Evolutionary conservation across 1,284 basidiomycete genomes (phyloP).

Genomic region (Sporisorium iseilematis-ciliati): DNA sequence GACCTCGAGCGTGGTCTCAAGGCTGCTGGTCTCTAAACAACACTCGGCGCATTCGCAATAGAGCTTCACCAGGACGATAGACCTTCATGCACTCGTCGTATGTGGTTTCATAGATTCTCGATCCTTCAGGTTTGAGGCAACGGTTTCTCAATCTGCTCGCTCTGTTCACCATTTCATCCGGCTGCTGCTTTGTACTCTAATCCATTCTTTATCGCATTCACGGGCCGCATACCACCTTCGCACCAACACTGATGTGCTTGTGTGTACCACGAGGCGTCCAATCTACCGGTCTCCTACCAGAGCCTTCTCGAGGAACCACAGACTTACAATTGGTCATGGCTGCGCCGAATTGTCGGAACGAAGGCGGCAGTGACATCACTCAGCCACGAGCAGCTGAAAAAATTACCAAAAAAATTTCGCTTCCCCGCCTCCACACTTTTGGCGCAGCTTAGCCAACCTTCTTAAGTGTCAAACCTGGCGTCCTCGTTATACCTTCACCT

Average conservation of each 20-base stretch:
- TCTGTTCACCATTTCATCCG: neutral
- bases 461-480: neutral
- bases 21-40: conserved; percentile 35
- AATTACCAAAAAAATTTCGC: neutral
- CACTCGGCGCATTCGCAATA: no score
- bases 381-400: neutral
- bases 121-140: neutral
- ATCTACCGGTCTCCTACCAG: no score
- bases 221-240: neutral
- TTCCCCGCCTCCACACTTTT: conserved; percentile 26
- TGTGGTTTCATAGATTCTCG: neutral
- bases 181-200: neutral
- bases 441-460: conserved; percentile 3
- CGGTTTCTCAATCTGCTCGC: neutral
- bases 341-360: no score
- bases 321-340: no score
- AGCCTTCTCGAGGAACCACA: no score
- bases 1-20: conserved; percentile 81
- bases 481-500: neutral
- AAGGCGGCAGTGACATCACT: conserved; percentile 13
- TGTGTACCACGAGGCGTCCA: neutral
- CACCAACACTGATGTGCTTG: neutral
- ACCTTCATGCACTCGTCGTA: neutral
- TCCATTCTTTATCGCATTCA: neutral
- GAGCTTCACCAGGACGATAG: neutral